phyloP scores from a whole-genome alignment of 2,329 filamentous ascomycete species.

The Alternaria sp. region DNA sequence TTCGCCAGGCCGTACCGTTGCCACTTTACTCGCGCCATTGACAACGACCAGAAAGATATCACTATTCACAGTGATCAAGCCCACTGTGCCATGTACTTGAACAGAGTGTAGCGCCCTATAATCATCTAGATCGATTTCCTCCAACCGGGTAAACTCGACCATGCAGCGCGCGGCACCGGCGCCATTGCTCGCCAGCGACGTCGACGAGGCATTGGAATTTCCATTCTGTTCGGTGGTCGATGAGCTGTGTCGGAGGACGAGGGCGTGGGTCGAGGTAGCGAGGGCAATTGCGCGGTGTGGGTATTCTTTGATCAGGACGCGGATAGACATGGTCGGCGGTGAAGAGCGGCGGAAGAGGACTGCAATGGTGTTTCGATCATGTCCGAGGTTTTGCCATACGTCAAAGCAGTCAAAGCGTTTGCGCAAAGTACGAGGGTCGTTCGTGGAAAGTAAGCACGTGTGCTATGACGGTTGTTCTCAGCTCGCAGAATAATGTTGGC shows the following conservation, averaged over 20 bases:
- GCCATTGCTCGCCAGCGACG: slow-evolving; percentile 57
- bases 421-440: slow-evolving; percentile 18
- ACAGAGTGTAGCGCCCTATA: slow-evolving; percentile 79
- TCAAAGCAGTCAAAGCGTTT: slow-evolving; percentile 6
- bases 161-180: slow-evolving; percentile 70
- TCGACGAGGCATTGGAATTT: slow-evolving; percentile 66
- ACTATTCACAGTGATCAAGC: slow-evolving; percentile 80
- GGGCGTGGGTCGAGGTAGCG: slow-evolving; percentile 77
- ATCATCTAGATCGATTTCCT: slow-evolving; percentile 72
- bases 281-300: slow-evolving; percentile 89
- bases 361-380: slow-evolving; percentile 30
- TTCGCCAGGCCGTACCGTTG: slow-evolving; percentile 84
- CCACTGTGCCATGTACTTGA: slow-evolving; percentile 84
- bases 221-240: slow-evolving; percentile 64
- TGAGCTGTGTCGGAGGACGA: slow-evolving; percentile 83
- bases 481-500: slow-evolving; percentile 25
- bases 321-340: slow-evolving; percentile 61
- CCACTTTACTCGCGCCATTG: slow-evolving; percentile 78
- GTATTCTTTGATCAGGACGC: slow-evolving; percentile 84
- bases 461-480: slow-evolving; percentile 29
- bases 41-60: slow-evolving; percentile 94
- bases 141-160: slow-evolving; percentile 79
- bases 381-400: slow-evolving; percentile 24
- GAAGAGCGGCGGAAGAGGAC: slow-evolving; percentile 19
- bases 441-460: slow-evolving; percentile 37